Evolutionary conservation across 2,329 filamentous ascomycete species (phyloP), one percentile per base, ranked within the genome.

Genomic region (Xylariales sp.): DNA sequence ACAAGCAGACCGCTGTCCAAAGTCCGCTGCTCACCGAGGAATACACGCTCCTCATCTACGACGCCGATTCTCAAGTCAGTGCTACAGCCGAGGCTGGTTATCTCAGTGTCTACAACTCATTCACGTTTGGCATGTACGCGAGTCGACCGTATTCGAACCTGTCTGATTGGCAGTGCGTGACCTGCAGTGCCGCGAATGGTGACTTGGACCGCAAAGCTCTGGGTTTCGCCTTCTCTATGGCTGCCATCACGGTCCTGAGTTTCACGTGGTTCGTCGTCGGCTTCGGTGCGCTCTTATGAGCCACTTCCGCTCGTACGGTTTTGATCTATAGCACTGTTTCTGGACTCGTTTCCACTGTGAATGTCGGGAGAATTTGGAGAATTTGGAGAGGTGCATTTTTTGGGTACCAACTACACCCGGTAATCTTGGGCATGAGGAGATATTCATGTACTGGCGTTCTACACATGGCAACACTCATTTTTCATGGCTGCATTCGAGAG

Each of bases 221-320:
- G 7, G 65, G 68, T 5, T 68, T 80, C 42, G 71, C 72, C 25
- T 32, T 77, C 37, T 63, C 66, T 10, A 80, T 81, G 73, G 70
- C 71, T 50, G 36, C 73, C 22, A 56, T 79, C 31, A 82, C 78
- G 1, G 63, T 82, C 4, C 48, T 76, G 21, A 78, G 74, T 55
- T 82, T 83, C 49, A 81, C 78, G 21, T 82, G 78, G 78, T 82
- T 82, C 51, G 76, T 81, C 27, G 66, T 66, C 18, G 77, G 78
- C 3, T 55, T 77, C 9, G 65, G 61, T 7, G 52, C 65, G 25
- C 55, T 67, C 18, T 31, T 56, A 40, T 60, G 54, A 16, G n/a
- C 11, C 10, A 38, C 28, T 18, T 10, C 15, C 11, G n/a, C n/a
- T n/a, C n/a, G n/a, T n/a, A 27, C 7, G 24, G 24, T 27, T 27